Evolutionary conservation across 805 yeast genomes (phyloP).

Genomic region (Dipodascopsis uninucleata): DNA sequence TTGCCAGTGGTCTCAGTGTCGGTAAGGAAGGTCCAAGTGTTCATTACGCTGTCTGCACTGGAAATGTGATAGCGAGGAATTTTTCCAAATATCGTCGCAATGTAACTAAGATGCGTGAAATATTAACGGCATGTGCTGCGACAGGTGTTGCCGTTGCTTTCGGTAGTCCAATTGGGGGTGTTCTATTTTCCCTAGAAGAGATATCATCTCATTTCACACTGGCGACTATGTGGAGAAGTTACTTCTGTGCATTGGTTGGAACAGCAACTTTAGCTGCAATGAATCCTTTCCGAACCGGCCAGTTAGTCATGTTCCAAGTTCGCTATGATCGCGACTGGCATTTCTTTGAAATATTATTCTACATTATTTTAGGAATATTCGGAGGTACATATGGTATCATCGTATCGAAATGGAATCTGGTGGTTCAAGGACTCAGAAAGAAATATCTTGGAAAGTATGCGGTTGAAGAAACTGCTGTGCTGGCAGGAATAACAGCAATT

Average conservation of each 20-base stretch:
- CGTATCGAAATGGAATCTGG: conserved; percentile 40
- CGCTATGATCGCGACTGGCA: conserved; percentile 51
- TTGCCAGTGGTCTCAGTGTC: conserved; percentile 54
- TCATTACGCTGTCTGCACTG: conserved; percentile 56
- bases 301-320: conserved; percentile 53
- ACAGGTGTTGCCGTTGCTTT: conserved; percentile 61
- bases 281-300: conserved; percentile 59
- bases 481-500: conserved; percentile 47
- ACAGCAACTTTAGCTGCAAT: conserved; percentile 50
- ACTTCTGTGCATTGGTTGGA: conserved; percentile 54
- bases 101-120: conserved; percentile 50
- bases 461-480: conserved; percentile 44
- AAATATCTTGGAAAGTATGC: conserved; percentile 42
- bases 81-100: conserved; percentile 47
- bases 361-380: conserved; percentile 46
- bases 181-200: conserved; percentile 54
- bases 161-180: conserved; percentile 60
- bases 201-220: conserved; percentile 55
- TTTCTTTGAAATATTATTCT: conserved; percentile 46
- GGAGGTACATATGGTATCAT: conserved; percentile 53
- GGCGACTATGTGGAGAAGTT: conserved; percentile 51
- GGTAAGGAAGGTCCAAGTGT: conserved; percentile 66
- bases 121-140: conserved; percentile 53
- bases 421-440: conserved; percentile 38
- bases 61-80: conserved; percentile 49